Base-by-base conservation (phyloP, 306 rosid genomes). In the Castanopsis chinensis region DNA sequence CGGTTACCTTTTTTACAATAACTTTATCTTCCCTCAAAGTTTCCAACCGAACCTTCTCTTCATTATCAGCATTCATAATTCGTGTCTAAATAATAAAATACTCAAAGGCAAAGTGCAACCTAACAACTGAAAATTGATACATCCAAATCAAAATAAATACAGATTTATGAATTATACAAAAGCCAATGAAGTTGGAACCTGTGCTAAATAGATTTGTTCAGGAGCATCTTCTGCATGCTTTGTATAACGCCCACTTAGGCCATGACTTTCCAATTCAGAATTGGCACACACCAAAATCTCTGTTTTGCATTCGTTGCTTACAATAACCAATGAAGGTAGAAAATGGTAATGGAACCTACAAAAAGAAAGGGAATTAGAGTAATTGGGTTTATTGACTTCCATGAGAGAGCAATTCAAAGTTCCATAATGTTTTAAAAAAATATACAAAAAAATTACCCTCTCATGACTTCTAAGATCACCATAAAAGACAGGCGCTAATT, bases 381-480 rank as follows among this genome's bases (percentile, higher is more conserved):
- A 71, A 59, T 80, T 8, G 21, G 72, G 35, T 55, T 70, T 69
- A 51, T 15, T 71, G 18, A 52, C n/a, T 70, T 12, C 80, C 64
- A 53, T 43, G 74, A 71, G 28, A n/a, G 30, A 52, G 25, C 61
- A 32, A 30, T 58, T 41, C 45, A 77, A 70, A 53, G 68, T 27
- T 45, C 33, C 73, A 80, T 35, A 32, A 30, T 43, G 56, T 5
- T 33, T 60, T 52, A 17, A 20, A 57, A 43, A 79, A 69, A 17
- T 3, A 9, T 14, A 21, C 43, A 65, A 55, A 32, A 20, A 5
- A 68, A 73, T 56, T 85, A 95, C 99, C 93, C 99, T 90, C 82
- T 91, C 91, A 23, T 93, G 98, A 83, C 94, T 90, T 85, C 94
- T 92, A 77, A 96, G 88, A 86, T 95, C 93, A 19, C 99, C 98